Evolutionary conservation across 352 stramenopile species (phyloP).

Genomic region (Vaucheria bursata): DNA sequence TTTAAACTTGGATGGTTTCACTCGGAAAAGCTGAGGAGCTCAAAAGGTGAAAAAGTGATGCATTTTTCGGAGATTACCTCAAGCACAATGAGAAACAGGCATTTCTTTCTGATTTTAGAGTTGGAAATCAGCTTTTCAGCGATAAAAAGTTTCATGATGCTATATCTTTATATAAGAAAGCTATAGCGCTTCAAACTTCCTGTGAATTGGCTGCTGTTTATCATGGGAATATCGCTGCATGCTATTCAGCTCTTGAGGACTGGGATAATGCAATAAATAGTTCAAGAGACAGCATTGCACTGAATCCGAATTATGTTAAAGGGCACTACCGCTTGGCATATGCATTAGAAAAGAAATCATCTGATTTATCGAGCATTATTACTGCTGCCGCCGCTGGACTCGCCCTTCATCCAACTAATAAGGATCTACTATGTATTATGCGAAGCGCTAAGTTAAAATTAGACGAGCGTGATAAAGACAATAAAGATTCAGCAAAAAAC

Average conservation of each 20-base stretch:
- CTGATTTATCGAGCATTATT: not conserved
- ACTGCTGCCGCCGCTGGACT: slow-evolving; percentile 16
- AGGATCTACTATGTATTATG: not conserved
- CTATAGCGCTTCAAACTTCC: slow-evolving; percentile 1
- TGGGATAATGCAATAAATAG: slow-evolving; percentile 9
- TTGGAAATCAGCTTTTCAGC: slow-evolving; percentile 20
- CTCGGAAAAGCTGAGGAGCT: too few species aligned
- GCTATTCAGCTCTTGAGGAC: not conserved
- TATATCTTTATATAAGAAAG: slow-evolving; percentile 6
- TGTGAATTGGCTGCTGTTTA: slow-evolving; percentile 11
- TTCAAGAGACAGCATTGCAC: slow-evolving; percentile 2
- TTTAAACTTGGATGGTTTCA: too few species aligned
- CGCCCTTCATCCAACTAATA: slow-evolving; percentile 8
- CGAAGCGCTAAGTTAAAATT: not conserved
- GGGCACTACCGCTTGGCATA: slow-evolving; percentile 28
- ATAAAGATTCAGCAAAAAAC: not conserved
- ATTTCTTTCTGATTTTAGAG: not conserved
- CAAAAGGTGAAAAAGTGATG: too few species aligned
- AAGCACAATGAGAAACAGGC: not conserved
- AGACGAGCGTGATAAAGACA: not conserved
- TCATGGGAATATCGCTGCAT: slow-evolving; percentile 16
- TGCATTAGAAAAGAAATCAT: slow-evolving; percentile 2
- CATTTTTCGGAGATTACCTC: not conserved
- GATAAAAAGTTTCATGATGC: slow-evolving; percentile 3
- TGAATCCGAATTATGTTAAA: slow-evolving; percentile 22